Evolutionary conservation across 148 eudicot species (phyloP).

Genomic region (Rhododendron kiyosumense): DNA sequence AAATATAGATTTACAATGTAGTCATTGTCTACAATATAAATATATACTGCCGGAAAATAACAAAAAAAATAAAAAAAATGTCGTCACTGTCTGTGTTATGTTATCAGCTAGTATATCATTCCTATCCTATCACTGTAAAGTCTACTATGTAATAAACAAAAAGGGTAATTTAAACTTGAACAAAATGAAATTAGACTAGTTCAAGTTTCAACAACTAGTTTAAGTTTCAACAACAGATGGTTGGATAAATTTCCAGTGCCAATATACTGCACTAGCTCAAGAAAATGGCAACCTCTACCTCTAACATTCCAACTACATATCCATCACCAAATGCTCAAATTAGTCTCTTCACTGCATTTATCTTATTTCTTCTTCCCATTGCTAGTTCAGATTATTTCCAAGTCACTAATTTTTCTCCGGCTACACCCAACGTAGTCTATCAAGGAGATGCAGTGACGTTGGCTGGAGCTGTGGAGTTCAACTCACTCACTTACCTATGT

Average conservation of each 20-base stretch:
- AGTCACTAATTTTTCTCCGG: constrained; percentile 16
- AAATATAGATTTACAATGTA: too few species aligned
- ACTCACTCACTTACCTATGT: constrained; percentile 15
- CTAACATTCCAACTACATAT: background rate
- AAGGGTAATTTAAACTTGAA: too few species aligned
- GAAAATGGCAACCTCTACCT: background rate
- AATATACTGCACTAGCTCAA: background rate
- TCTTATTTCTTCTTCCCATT: constrained; percentile 1
- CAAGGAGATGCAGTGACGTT: constrained; percentile 35
- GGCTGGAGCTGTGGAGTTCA: constrained; percentile 31
- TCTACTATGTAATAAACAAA: too few species aligned
- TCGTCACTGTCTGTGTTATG: too few species aligned
- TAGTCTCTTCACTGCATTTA: background rate
- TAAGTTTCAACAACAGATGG: background rate
- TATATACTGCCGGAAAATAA: too few species aligned
- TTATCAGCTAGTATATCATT: too few species aligned
- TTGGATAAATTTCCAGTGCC: background rate
- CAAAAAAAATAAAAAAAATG: too few species aligned
- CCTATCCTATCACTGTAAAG: too few species aligned
- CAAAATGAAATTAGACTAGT: background rate
- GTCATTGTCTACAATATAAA: too few species aligned
- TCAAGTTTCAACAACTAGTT: background rate
- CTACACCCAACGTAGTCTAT: constrained; percentile 19
- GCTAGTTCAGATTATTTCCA: constrained; percentile 19
- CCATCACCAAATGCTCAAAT: background rate